Conservation (phyloP, 1,139 yeast species). For the Magnusiomyces fungicola region DNA sequence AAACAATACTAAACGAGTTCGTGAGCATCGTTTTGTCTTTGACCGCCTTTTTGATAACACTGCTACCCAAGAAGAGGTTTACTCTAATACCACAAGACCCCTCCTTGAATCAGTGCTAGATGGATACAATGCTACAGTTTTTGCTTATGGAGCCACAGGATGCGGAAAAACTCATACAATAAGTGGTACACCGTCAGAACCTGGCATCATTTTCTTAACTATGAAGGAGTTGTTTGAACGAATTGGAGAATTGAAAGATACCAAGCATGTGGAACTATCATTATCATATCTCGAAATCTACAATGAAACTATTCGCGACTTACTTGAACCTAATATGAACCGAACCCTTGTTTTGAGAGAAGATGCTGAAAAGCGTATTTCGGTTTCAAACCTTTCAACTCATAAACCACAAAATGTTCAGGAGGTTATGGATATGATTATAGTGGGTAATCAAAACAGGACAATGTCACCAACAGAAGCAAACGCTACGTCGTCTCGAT, state of each 20-base stretch:
- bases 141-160: conserved; percentile 97
- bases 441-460: conserved; percentile 65
- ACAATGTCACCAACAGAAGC: conserved; percentile 88
- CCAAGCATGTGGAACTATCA: conserved; percentile 51
- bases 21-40: conserved; percentile 77
- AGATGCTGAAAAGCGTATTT: conserved; percentile 57
- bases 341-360: conserved; percentile 58
- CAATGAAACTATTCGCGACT: conserved; percentile 79
- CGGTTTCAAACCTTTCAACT: conserved; percentile 65
- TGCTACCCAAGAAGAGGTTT: conserved; percentile 62
- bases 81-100: conserved; percentile 59
- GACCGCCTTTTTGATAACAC: conserved; percentile 67
- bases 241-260: conserved; percentile 50
- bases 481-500: conserved; percentile 80
- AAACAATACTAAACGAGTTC: conserved; percentile 40
- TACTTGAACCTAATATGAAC: conserved; percentile 48
- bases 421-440: conserved; percentile 74
- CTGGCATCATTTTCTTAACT: conserved; percentile 76
- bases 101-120: conserved; percentile 67
- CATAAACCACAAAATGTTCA: conserved; percentile 57
- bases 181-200: conserved; percentile 62
- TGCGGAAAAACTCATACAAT: conserved; percentile 97
- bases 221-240: conserved; percentile 65
- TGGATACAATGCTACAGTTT: conserved; percentile 85
- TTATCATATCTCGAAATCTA: conserved; percentile 80